Percentiles rank a stretch among this genome's conserved stretches.
Conservation (phyloP, 371 early-diverging fungal genomes). For the Rhizopus arrhizus region DNA sequence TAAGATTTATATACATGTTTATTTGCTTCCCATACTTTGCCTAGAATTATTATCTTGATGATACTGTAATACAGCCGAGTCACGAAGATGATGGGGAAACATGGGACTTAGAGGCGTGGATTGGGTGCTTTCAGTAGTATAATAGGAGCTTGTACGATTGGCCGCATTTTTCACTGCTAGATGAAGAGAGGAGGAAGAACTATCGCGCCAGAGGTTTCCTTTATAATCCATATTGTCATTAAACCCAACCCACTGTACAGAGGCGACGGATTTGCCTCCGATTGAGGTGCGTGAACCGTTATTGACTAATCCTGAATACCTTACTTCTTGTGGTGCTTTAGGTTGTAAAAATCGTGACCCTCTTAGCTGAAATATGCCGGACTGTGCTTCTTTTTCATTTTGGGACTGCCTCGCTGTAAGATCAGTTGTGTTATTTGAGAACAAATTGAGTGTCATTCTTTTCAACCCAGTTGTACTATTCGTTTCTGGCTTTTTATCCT, state of each 20-base stretch:
- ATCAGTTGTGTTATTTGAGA: background rate
- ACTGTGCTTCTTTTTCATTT: conserved; percentile 17
- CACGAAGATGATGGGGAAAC: background rate
- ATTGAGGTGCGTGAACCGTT: conserved; percentile 20
- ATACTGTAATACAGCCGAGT: background rate
- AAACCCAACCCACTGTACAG: conserved; percentile 46
- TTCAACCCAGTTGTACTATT: conserved; percentile 9
- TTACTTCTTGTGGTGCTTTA: conserved; percentile 10
- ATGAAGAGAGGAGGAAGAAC: conserved; percentile 21
- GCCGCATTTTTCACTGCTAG: conserved; percentile 36
- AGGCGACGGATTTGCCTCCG: conserved; percentile 35
- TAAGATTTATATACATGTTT: background rate
- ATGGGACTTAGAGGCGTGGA: background rate
- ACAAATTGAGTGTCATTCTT: conserved; percentile 29
- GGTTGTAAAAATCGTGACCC: conserved; percentile 24
- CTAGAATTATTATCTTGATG: background rate
- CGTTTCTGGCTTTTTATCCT: background rate
- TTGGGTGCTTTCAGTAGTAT: conserved; percentile 1
- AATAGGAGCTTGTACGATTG: conserved; percentile 24
- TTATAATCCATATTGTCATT: conserved; percentile 44
- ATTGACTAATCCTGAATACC: background rate
- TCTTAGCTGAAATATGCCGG: conserved; percentile 23
- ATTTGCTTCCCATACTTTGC: conserved; percentile 7
- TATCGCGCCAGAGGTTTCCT: conserved; percentile 25
- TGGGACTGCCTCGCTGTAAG: background rate